Percentiles rank a stretch among this genome's conserved stretches.
Evolutionary conservation across 78 protist species (phyloP).

Genomic region (Chrysochromulina tobinii): DNA sequence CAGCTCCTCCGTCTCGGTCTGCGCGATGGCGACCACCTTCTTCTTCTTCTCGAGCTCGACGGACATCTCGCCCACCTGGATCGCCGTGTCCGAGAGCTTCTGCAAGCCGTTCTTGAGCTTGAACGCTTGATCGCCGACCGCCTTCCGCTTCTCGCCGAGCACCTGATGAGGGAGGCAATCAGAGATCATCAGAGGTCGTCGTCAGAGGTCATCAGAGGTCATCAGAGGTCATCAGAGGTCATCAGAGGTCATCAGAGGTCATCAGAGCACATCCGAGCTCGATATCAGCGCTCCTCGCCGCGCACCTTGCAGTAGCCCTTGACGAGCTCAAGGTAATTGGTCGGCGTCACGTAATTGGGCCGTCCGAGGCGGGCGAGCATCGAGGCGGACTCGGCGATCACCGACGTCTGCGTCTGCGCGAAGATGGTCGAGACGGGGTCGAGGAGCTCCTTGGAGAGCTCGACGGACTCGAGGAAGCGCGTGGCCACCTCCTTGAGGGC

Average conservation of each 20-base stretch:
- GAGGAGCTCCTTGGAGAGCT: background rate
- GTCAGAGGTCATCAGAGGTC: no score
- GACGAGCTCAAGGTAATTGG: constrained; percentile 65
- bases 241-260: no score
- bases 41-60: constrained; percentile 60
- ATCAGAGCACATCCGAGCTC: no score
- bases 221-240: no score
- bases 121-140: constrained; percentile 29
- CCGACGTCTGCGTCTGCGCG: constrained; percentile 51
- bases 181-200: no score
- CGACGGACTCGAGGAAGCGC: constrained; percentile 27
- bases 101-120: constrained; percentile 69
- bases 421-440: constrained; percentile 36
- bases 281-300: no score
- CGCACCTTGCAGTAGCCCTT: constrained; percentile 54
- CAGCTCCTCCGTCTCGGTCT: constrained; percentile 73
- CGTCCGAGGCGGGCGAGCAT: constrained; percentile 44
- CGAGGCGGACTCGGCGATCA: constrained; percentile 5
- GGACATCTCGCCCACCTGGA: constrained; percentile 65
- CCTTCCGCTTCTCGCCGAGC: constrained; percentile 45
- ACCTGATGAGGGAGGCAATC: background rate
- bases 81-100: constrained; percentile 73
- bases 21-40: constrained; percentile 48
- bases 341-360: constrained; percentile 68
- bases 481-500: constrained; percentile 69